A percentile compares a stretch with the other conserved stretches of the same genome.
These are phyloP conservation scores for Catenaria anguillulae DNA, from an alignment of 371 early-diverging fungal species.

Conservation along the genomic window DNA sequence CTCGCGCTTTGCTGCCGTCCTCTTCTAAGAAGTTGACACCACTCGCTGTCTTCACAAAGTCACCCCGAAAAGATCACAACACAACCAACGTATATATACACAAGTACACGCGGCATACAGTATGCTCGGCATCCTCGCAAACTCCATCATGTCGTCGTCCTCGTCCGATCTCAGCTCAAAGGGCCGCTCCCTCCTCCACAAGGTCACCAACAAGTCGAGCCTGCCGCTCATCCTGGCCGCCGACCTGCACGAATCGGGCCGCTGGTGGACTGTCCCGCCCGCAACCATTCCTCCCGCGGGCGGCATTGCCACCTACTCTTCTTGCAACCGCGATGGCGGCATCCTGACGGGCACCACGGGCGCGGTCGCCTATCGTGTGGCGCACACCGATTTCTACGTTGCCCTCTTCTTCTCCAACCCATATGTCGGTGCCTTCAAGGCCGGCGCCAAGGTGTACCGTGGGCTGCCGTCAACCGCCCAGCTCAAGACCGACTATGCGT, in stretches of 20 bases:
- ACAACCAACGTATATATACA: too few species aligned
- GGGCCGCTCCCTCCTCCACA: neutral
- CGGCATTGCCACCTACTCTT: neutral
- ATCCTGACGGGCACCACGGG: neutral
- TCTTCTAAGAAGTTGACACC: too few species aligned
- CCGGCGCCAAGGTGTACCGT: neutral
- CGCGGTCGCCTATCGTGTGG: neutral
- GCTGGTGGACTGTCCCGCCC: neutral
- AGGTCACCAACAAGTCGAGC: neutral
- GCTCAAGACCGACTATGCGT: neutral
- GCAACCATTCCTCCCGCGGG: neutral
- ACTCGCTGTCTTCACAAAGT: too few species aligned
- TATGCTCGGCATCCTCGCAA: too few species aligned
- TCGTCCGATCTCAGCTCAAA: neutral
- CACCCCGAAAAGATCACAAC: too few species aligned
- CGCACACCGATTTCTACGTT: neutral
- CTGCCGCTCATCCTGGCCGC: neutral
- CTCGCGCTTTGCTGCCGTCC: too few species aligned
- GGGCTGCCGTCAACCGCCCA: neutral
- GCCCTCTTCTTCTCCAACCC: neutral
- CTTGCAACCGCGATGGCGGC: conserved; percentile 6
- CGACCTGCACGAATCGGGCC: neutral
- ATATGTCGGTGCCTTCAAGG: neutral
- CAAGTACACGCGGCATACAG: too few species aligned
- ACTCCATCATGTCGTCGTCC: too few species aligned